These are phyloP conservation scores for Carex sylvatica DNA, from an alignment of 202 grass and related monocot genomes.

Conservation along the genomic window DNA sequence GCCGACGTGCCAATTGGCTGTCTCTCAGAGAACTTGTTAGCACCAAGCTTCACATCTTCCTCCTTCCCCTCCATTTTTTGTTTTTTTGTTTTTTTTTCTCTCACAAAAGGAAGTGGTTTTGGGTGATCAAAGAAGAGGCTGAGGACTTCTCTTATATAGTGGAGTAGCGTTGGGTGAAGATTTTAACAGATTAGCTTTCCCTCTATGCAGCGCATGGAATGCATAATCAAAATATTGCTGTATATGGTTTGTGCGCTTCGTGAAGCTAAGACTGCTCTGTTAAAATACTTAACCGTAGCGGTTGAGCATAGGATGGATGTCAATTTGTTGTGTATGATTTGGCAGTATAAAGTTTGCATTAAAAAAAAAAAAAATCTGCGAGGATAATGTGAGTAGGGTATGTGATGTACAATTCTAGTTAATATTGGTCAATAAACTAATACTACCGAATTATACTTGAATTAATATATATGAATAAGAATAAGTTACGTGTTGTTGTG, in stretches of 20 bases:
- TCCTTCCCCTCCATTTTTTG: constrained; percentile 71
- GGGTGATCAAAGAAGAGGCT: background rate
- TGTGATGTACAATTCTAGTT: background rate
- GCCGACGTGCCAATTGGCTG: constrained; percentile 88
- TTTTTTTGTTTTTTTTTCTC: background rate
- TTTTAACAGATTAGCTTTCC: no score
- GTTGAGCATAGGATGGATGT: background rate
- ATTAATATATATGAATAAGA: no score
- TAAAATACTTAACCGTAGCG: background rate
- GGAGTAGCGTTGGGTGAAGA: background rate
- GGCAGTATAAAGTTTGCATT: background rate
- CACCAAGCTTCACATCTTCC: constrained; percentile 82
- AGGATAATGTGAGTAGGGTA: background rate
- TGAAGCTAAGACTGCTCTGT: no score
- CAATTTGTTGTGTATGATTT: background rate
- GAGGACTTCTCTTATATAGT: constrained; percentile 14
- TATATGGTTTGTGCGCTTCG: no score
- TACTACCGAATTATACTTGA: background rate
- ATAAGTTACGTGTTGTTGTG: no score
- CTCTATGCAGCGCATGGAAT: no score
- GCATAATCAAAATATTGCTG: no score
- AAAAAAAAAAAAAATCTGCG: background rate
- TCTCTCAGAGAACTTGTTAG: constrained; percentile 79
- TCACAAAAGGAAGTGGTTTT: constrained; percentile 4
- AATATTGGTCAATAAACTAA: background rate